Evolutionary conservation across 164 flowering plant genomes (phyloP).

Genomic region (Buxus sempervirens): DNA sequence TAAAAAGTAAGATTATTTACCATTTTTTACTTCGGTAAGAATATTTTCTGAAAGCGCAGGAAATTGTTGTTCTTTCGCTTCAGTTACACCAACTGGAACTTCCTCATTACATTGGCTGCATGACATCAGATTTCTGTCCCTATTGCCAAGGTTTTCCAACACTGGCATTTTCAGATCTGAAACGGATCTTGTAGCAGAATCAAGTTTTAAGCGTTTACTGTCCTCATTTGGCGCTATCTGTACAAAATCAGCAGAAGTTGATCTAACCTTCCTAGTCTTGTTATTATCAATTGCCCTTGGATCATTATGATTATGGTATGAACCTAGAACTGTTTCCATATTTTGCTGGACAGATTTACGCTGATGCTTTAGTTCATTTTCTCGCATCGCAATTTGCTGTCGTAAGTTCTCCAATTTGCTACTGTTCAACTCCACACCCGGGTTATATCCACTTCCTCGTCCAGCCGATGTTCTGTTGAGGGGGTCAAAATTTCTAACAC

Average conservation of each 20-base stretch:
- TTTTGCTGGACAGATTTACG: slow-evolving; percentile 39
- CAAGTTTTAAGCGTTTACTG: slow-evolving; percentile 46
- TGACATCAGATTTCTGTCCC: slow-evolving; percentile 13
- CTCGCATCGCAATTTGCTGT: slow-evolving; percentile 72
- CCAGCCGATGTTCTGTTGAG: slow-evolving; percentile 19
- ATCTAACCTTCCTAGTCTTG: slow-evolving; percentile 22
- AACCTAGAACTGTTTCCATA: slow-evolving; percentile 34
- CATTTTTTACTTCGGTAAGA: slow-evolving; percentile 16
- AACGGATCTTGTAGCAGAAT: slow-evolving; percentile 20
- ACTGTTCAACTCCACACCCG: slow-evolving; percentile 24
- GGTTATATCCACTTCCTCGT: slow-evolving; percentile 32
- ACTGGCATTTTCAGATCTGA: slow-evolving; percentile 16
- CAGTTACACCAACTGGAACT: slow-evolving; percentile 13
- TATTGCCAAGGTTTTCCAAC: slow-evolving; percentile 11
- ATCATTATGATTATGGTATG: slow-evolving; percentile 18
- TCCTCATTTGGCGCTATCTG: slow-evolving; percentile 29
- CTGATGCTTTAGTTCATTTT: slow-evolving; percentile 58
- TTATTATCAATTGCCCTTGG: slow-evolving; percentile 17
- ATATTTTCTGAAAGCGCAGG: slow-evolving; percentile 20
- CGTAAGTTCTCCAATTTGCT: slow-evolving; percentile 63
- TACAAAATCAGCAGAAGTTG: slow-evolving; percentile 20
- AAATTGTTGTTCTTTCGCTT: slow-evolving; percentile 16
- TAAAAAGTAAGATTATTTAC: slow-evolving; percentile 18
- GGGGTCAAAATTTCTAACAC: slow-evolving; percentile 23
- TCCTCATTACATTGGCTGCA: slow-evolving; percentile 15